These are phyloP conservation scores for Arabidopsis arenosa DNA, from an alignment of 345 rosid genomes.

Conservation along the genomic window DNA sequence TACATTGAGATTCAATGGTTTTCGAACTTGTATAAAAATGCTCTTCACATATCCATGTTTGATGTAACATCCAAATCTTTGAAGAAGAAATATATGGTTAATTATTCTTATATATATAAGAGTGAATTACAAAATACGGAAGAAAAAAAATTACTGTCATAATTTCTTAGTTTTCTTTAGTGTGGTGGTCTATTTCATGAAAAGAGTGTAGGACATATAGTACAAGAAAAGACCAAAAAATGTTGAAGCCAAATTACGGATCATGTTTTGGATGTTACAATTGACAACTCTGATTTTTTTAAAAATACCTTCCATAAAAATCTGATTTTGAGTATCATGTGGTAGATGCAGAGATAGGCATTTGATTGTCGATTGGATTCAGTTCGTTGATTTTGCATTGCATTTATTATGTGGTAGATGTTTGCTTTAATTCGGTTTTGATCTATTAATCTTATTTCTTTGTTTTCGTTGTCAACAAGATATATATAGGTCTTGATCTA, in stretches of 20 bases:
- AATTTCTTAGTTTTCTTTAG: background rate
- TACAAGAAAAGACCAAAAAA: conserved; percentile 27
- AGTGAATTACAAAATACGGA: background rate
- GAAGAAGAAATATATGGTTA: no score
- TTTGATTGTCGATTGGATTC: conserved; percentile 11
- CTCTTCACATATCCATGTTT: conserved; percentile 9
- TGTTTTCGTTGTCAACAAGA: background rate
- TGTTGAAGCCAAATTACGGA: conserved; percentile 28
- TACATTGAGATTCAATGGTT: conserved; percentile 1
- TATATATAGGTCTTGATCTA: background rate
- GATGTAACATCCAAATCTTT: background rate
- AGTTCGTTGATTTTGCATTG: conserved; percentile 10
- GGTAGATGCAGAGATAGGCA: conserved; percentile 18
- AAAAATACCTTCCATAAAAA: background rate
- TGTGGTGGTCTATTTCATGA: conserved; percentile 27
- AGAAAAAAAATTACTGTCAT: background rate
- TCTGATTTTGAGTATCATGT: conserved; percentile 13
- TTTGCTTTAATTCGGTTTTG: background rate
- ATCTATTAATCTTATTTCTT: background rate
- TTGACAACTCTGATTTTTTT: conserved; percentile 3
- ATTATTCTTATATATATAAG: background rate
- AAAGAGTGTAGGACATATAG: conserved; percentile 35
- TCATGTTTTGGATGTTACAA: conserved; percentile 20
- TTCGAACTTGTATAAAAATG: background rate
- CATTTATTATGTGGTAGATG: conserved; percentile 22